Evolutionary conservation across 169 alveolate genomes (phyloP), one percentile per base, ranked within the genome.

Genomic region (Eimeria praecox): DNA sequence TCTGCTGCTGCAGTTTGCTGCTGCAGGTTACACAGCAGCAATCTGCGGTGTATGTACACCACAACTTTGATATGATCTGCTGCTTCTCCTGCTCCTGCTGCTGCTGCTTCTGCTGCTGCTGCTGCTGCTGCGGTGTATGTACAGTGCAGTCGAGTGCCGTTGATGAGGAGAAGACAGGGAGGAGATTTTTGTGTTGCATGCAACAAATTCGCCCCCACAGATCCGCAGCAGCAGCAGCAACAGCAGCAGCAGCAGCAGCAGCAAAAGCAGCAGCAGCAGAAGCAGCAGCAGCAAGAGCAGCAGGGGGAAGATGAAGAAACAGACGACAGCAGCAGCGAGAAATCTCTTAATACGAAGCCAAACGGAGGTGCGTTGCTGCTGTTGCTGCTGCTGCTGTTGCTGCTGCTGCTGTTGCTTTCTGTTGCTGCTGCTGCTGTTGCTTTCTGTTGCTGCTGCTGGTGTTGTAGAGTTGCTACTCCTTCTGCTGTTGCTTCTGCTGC

Each of bases 171-270:
- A 20, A 71, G 46, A 71, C 30, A 71, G 40, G 83, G 83, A 71
- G 83, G 83, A 1, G 83, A 71, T 20, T 71, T 40, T 40, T 71
- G 83, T 22, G 83, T 71, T 6, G 40, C 83, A 24, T 71, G 83
- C 83, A 71, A 27, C 52, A 71, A 16, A 9, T 71, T 71, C 44
- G 46, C 46, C 1, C 83, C 83, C 18, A 12, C 30, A 0, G 22
- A n/a, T n/a, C 69, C 69, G 0, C 30, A 59, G n/a, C 40, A 35
- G 83, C 83, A 35, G 83, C 40, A 71, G 83, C 83, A 71, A 44
- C 83, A 71, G 83, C 83, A 71, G 83, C 49, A 71, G 46, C 83
- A 71, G 46, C 83, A 71, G 27, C 83, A 71, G 83, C 52, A 71
- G 27, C 83, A 71, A 22, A 14, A 30, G 46, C 49, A 71, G 44